Evolutionary conservation across 2,329 filamentous ascomycete species (phyloP), one percentile per base, ranked within the genome.

Genomic region (Dothideomycetes sp.): DNA sequence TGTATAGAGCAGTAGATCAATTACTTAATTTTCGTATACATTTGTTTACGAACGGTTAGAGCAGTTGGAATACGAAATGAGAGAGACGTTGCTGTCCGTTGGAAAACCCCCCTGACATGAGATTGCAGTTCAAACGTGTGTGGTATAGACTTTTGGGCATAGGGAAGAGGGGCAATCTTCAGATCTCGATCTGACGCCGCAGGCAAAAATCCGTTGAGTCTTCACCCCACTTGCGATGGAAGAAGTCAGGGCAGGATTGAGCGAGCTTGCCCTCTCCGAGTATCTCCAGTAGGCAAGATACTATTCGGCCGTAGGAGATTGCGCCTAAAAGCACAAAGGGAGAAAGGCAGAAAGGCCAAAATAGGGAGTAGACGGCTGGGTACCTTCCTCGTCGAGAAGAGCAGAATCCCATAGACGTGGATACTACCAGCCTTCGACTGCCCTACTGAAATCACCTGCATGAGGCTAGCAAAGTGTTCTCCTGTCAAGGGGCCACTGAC

Each of bases 401-500:
- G 22, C 12, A 27, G n/a, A n/a, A n/a, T n/a, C n/a, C n/a, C n/a
- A n/a, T n/a, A n/a, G n/a, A n/a, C n/a, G n/a, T n/a, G n/a, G n/a
- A n/a, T n/a, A n/a, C n/a, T n/a, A n/a, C n/a, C 12, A 27, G 22
- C 7, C 22, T 27, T 27, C 12, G 22, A 29, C 18, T 15, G 34
- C 39, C 39, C 24, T 37, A 15, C 34, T n/a, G 24, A 33, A 32
- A 30, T 41, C 33, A 33, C 39, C 18, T 29, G 18, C 34, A 37
- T 36, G 39, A 15, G 29, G 39, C 39, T 41, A 41, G 30, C 34
- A 11, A 36, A 41, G 39, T 33, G 39, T 5, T 36, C 33, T 37
- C 34, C 39, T 36, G 39, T 41, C 34, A 33, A 37, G 39, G 39
- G 36, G 39, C 34, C 27, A 29, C 33, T 22, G 22, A 27, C 7